Conservation (phyloP, 345 rosid species). For the Hibiscus syriacus region DNA sequence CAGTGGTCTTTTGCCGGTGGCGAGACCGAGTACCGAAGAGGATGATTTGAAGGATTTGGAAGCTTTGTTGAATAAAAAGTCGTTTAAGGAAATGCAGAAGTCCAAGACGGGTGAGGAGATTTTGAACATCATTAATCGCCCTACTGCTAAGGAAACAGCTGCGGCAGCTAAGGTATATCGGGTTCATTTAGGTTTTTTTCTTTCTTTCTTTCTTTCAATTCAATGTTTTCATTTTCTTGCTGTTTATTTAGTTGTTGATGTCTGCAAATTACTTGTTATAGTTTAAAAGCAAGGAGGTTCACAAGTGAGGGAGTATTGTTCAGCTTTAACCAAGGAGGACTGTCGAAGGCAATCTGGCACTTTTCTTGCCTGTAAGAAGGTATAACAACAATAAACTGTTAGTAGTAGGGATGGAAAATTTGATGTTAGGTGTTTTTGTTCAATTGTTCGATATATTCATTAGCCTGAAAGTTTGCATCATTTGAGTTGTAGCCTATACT, state of each 20-base stretch:
- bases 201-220: too few species aligned
- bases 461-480: not conserved
- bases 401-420: too few species aligned
- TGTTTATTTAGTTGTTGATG: constrained; percentile 7
- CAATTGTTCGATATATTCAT: not conserved
- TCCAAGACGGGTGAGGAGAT: too few species aligned
- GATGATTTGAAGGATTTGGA: constrained; percentile 91
- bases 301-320: constrained; percentile 88
- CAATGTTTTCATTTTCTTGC: not conserved
- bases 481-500: not conserved
- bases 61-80: constrained; percentile 79
- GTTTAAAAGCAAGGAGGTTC: constrained; percentile 99
- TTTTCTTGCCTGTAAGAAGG: constrained; percentile 99
- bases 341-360: constrained; percentile 79
- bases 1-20: constrained; percentile 8
- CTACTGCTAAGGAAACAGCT: constrained; percentile 93
- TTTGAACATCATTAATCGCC: constrained; percentile 79
- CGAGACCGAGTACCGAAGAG: constrained; percentile 47
- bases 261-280: constrained; percentile 24
- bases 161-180: constrained; percentile 71
- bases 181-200: not conserved
- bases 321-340: constrained; percentile 90
- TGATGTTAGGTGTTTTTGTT: too few species aligned
- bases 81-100: constrained; percentile 90
- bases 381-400: constrained; percentile 15